These are phyloP conservation scores for Pythium diclinum DNA, from an alignment of 352 stramenopile genomes.

Conservation along the genomic window DNA sequence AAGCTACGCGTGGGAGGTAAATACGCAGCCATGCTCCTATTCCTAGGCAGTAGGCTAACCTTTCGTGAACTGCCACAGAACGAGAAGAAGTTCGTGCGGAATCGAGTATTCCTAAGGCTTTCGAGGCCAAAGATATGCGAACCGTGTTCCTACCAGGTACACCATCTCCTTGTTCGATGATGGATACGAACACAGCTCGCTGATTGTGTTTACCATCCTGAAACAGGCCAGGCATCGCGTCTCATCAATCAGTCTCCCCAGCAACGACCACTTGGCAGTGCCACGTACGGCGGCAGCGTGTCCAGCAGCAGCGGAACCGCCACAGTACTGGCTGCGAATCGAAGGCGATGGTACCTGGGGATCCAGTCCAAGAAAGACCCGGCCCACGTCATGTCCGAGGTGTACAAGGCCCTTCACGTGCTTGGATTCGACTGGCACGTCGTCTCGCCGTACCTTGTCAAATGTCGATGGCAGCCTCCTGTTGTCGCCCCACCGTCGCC, in stretches of 20 bases:
- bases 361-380: constrained; percentile 99
- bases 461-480: constrained; percentile 92
- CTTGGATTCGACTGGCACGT: constrained; percentile 98
- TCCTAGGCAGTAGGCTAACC: no score
- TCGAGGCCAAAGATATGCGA: not conserved
- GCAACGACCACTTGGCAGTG: not conserved
- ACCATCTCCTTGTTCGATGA: not conserved
- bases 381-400: constrained; percentile 99
- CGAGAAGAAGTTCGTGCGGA: not conserved
- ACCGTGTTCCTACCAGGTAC: not conserved
- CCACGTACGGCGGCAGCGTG: not conserved
- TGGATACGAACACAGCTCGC: not conserved
- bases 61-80: not conserved
- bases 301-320: not conserved
- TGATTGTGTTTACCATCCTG: not conserved
- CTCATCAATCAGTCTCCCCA: constrained; percentile 2
- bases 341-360: constrained; percentile 97
- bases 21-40: not conserved
- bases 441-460: constrained; percentile 95
- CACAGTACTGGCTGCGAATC: constrained; percentile 49
- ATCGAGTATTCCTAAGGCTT: not conserved
- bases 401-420: constrained; percentile 97
- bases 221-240: not conserved
- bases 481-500: constrained; percentile 21
- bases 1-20: constrained; percentile 89